These are phyloP conservation scores for Lotus japonicus DNA, from an alignment of 306 rosid genomes.

Conservation along the genomic window DNA sequence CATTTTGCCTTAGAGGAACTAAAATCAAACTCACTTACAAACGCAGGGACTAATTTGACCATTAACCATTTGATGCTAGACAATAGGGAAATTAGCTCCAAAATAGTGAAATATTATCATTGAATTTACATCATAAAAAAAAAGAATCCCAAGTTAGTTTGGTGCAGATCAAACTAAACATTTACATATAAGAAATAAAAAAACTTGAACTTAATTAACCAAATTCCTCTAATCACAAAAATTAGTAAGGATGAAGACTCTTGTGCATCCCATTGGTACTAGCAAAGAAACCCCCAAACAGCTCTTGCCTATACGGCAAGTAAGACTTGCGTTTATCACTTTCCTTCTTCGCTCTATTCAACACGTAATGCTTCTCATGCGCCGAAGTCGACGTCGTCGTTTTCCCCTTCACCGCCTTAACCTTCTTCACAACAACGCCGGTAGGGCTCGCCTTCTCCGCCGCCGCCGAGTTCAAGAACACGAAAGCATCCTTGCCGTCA, in stretches of 20 bases:
- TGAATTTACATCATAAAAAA: neutral
- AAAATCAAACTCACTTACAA: too few species aligned
- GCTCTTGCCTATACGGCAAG: conserved; percentile 61
- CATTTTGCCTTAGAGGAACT: too few species aligned
- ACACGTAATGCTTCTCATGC: conserved; percentile 63
- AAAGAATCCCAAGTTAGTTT: neutral
- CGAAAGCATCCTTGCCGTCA: conserved; percentile 77
- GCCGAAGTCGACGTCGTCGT: conserved; percentile 36
- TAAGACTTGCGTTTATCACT: conserved; percentile 63
- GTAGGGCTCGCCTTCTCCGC: neutral
- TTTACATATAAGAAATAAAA: conserved; percentile 4
- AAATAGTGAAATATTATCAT: neutral
- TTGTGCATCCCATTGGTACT: conserved; percentile 50
- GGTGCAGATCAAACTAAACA: neutral
- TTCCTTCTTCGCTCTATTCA: conserved; percentile 55
- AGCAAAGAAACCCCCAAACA: conserved; percentile 79
- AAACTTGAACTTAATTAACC: neutral
- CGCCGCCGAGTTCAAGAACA: conserved; percentile 37
- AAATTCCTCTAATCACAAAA: neutral
- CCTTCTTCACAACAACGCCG: conserved; percentile 8
- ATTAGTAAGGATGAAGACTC: conserved; percentile 70
- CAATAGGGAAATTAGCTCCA: neutral
- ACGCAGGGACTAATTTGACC: too few species aligned
- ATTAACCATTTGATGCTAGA: too few species aligned
- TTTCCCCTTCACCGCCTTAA: conserved; percentile 12